phyloP scores from a whole-genome alignment of 2,329 filamentous ascomycete genomes.

The Sporothrix dimorphospora region DNA sequence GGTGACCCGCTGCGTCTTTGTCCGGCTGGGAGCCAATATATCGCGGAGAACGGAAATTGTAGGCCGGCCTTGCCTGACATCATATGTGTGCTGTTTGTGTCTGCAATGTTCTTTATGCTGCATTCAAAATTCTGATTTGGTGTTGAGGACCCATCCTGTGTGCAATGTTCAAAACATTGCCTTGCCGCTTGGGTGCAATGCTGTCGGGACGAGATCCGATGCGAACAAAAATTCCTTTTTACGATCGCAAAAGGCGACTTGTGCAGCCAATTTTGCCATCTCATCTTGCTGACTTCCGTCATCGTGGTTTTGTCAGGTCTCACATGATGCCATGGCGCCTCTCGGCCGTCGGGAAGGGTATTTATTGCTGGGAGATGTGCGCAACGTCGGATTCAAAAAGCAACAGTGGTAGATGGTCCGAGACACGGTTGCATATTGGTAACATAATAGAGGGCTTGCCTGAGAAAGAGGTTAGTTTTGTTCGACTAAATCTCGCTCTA shows the following conservation, averaged over 20 bases:
- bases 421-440: too few relatives aligned
- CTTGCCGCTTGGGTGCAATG: not conserved
- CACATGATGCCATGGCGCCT: not conserved
- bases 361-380: not conserved
- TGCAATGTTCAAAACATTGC: not conserved
- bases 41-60: constrained; percentile 13
- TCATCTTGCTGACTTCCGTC: not conserved
- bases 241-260: not conserved
- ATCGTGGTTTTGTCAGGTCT: not conserved
- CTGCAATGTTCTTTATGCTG: not conserved
- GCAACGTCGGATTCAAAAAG: not conserved
- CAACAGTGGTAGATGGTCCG: too few relatives aligned
- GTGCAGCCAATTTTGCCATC: not conserved
- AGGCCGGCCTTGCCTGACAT: not conserved
- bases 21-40: constrained; percentile 13
- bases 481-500: too few relatives aligned
- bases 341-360: not conserved
- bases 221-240: not conserved
- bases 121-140: not conserved
- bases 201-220: not conserved
- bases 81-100: not conserved
- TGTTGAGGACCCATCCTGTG: not conserved
- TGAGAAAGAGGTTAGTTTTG: too few relatives aligned
- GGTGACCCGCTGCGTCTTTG: not conserved
- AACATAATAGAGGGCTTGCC: too few relatives aligned